Conservation (phyloP, 805 yeast genomes). For the Kodamaea laetipori region DNA sequence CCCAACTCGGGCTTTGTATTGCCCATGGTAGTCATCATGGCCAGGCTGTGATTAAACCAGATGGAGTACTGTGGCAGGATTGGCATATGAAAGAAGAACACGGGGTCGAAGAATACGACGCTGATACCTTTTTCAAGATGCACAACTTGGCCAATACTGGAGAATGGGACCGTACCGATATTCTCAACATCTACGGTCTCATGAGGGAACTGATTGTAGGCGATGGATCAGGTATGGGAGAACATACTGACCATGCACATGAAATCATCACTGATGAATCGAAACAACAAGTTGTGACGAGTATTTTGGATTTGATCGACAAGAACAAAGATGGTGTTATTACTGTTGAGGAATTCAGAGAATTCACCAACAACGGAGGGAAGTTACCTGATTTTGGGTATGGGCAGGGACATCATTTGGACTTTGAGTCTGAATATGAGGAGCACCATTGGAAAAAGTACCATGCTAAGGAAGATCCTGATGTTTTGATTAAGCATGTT, state of each 20-base stretch:
- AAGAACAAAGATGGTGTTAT: constrained; percentile 65
- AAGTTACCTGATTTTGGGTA: constrained; percentile 88
- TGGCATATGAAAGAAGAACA: constrained; percentile 95
- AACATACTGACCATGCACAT: constrained; percentile 62
- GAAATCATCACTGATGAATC: constrained; percentile 53
- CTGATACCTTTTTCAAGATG: constrained; percentile 72
- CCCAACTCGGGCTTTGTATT: not conserved
- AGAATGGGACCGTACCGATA: constrained; percentile 58
- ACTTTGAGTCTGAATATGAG: constrained; percentile 91
- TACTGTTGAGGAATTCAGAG: constrained; percentile 67
- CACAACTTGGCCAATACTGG: constrained; percentile 74
- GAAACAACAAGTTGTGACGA: constrained; percentile 54
- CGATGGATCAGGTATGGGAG: constrained; percentile 87
- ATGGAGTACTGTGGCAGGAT: constrained; percentile 67
- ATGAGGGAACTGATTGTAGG: constrained; percentile 74
- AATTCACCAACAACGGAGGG: constrained; percentile 61
- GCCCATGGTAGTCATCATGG: constrained; percentile 8
- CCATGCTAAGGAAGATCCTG: constrained; percentile 79
- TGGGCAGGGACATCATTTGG: constrained; percentile 94
- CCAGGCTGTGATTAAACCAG: constrained; percentile 36
- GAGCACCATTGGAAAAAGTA: constrained; percentile 90
- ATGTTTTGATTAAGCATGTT: constrained; percentile 73
- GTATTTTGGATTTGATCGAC: constrained; percentile 64
- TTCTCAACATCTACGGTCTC: constrained; percentile 80
- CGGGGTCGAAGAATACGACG: constrained; percentile 69